Evolutionary conservation across 805 yeast genomes (phyloP).

Genomic region (Nakazawaea ernobii): DNA sequence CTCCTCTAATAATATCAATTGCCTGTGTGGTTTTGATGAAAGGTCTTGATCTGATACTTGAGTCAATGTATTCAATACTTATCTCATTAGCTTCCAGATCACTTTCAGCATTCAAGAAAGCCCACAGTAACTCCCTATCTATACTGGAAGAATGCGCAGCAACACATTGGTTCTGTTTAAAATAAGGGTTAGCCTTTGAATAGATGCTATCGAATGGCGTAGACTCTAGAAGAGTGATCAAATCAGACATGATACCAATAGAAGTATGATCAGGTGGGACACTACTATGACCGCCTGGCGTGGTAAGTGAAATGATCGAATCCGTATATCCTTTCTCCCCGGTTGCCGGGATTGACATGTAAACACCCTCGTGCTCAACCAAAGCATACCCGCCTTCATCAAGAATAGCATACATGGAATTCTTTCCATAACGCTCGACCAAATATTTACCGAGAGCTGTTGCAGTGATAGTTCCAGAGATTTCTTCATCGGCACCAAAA

Average conservation of each 20-base stretch:
- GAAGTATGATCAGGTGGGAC: conserved; percentile 74
- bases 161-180: conserved; percentile 55
- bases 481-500: conserved; percentile 77
- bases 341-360: conserved; percentile 49
- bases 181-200: conserved; percentile 50
- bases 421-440: conserved; percentile 47
- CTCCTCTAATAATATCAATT: conserved; percentile 61
- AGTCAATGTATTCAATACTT: conserved; percentile 25
- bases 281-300: conserved; percentile 82
- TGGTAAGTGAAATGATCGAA: conserved; percentile 39
- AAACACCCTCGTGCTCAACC: conserved; percentile 35
- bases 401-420: conserved; percentile 53
- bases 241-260: conserved; percentile 61
- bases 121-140: conserved; percentile 20
- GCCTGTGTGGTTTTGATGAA: conserved; percentile 60
- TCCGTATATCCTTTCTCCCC: conserved; percentile 55
- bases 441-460: conserved; percentile 36
- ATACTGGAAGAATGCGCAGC: conserved; percentile 42
- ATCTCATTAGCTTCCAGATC: conserved; percentile 28
- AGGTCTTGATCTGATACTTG: conserved; percentile 25
- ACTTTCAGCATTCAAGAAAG: conserved; percentile 30
- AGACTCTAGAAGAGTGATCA: conserved; percentile 47
- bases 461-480: conserved; percentile 59
- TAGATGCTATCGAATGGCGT: conserved; percentile 46
- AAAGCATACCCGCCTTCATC: conserved; percentile 61